Percentiles rank a stretch among this genome's conserved stretches.
Evolutionary conservation across 2,329 filamentous ascomycete genomes (phyloP).

Genomic region (Salinomyces thailandicus): DNA sequence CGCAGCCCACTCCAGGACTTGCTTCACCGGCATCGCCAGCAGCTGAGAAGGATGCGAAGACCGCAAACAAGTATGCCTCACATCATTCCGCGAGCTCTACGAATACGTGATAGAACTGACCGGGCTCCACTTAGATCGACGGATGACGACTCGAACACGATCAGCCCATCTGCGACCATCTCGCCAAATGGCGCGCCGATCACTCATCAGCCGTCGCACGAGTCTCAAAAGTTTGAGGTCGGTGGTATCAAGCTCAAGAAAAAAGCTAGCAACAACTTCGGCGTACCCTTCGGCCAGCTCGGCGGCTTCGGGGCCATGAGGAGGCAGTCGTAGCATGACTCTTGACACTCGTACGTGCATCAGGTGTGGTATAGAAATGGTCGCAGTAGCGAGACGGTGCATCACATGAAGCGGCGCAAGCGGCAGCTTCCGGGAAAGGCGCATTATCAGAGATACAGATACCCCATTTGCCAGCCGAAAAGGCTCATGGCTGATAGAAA

Average conservation of each 20-base stretch:
- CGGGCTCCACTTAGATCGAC: neutral
- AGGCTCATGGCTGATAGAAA: neutral
- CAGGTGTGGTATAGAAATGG: no score
- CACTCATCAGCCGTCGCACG: conserved; percentile 14
- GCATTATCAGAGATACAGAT: neutral
- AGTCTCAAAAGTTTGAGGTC: conserved; percentile 20
- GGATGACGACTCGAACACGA: conserved; percentile 9
- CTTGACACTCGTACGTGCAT: neutral
- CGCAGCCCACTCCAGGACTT: conserved; percentile 20
- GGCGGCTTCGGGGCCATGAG: conserved; percentile 20
- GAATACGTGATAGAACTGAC: conserved; percentile 6
- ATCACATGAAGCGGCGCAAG: neutral
- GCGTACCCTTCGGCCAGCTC: conserved; percentile 26
- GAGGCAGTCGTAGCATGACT: conserved; percentile 1
- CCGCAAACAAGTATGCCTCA: conserved; percentile 2
- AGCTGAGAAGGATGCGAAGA: neutral
- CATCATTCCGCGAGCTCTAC: neutral
- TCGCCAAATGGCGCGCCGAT: conserved; percentile 5
- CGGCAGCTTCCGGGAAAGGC: neutral
- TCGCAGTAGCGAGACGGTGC: no score
- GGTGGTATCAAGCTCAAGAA: conserved; percentile 28
- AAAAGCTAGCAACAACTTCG: conserved; percentile 27
- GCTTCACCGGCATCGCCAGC: conserved; percentile 13
- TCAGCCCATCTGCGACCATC: conserved; percentile 9
- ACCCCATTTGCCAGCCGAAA: neutral